These are phyloP conservation scores for Aegilops sharonensis DNA, from an alignment of 176 grass and related monocot genomes.

Conservation along the genomic window DNA sequence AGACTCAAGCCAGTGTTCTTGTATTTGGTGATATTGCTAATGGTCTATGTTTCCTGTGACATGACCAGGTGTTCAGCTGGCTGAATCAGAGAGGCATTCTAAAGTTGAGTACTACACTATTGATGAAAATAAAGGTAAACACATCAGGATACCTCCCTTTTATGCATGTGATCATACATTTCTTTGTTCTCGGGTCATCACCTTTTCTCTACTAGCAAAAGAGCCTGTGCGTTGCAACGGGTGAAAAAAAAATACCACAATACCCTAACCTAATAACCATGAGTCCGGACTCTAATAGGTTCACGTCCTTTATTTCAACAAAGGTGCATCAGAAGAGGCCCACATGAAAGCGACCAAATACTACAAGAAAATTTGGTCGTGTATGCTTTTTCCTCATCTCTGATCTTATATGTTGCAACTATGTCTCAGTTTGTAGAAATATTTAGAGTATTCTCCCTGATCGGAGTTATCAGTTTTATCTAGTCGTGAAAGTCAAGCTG, in stretches of 20 bases:
- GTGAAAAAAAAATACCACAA: too few species aligned
- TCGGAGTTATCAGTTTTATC: too few species aligned
- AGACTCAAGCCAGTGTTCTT: constrained; percentile 26
- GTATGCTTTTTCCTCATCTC: constrained; percentile 46
- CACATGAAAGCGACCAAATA: constrained; percentile 26
- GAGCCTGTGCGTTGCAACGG: too few species aligned
- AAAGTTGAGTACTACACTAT: constrained; percentile 56
- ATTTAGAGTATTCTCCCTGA: constrained; percentile 1
- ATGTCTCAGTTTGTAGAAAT: background rate
- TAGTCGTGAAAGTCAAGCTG: too few species aligned
- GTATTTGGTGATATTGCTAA: constrained; percentile 29
- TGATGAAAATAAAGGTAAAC: constrained; percentile 46
- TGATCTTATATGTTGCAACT: background rate
- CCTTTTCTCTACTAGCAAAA: too few species aligned
- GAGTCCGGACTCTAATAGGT: too few species aligned
- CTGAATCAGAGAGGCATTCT: constrained; percentile 61
- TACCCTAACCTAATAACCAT: too few species aligned
- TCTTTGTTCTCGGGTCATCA: constrained; percentile 13
- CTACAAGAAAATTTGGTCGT: constrained; percentile 56
- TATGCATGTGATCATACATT: constrained; percentile 11
- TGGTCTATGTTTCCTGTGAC: constrained; percentile 32
- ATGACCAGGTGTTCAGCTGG: constrained; percentile 67
- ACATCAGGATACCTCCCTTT: constrained; percentile 23
- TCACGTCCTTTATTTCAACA: too few species aligned
- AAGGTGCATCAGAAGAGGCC: constrained; percentile 53